Base-by-base conservation (phyloP, 148 eudicot species). In the Persicaria tinctoria region DNA sequence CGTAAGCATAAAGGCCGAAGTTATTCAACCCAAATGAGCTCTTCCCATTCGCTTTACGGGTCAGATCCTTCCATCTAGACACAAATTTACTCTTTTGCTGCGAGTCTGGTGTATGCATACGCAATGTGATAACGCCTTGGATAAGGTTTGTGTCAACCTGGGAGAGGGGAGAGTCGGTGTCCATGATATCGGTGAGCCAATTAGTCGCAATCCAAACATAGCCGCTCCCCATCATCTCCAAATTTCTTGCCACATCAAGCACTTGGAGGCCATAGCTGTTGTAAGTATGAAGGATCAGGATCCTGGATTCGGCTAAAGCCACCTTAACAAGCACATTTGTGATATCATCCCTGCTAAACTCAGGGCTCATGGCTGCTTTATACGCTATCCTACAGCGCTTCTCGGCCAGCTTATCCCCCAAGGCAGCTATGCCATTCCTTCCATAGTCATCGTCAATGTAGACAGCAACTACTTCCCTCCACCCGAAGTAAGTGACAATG, bases 1-100 rank as follows among this genome's bases (percentile, higher is more conserved):
- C 89, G 68, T 86, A 84, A 73, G 89, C 89, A 60, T 81, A 83
- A 46, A 86, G 73, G 48, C 80, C 89, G 75, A 77, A 86, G 2
- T 76, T 62, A 59, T 80, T 84, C 76, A 86, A 63, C 51, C 80
- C 81, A 47, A 80, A 23, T 1, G 83, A 69, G 7, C 76, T 64
- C 2, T 70, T 79, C 17, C 63, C 63, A 8, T 57, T 57, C 32
- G 17, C 63, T 18, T 38, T 12, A 41, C n/a, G 47, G 54, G 79
- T 83, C 87, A 83, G 69, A 59, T 70, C 72, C 4, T 60, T 64
- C 89, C 86, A 83, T 46, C 80, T 50, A 6, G 80, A 60, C 20
- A 66, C 16, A 56, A 86, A 84, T 3, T 11, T 77, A 23, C 68
- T 70, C 66, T 55, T 74, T 46, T 6, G 51, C 0, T 11, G 14